Conservation (phyloP, 345 rosid genomes). For the Gossypium longicalyx region DNA sequence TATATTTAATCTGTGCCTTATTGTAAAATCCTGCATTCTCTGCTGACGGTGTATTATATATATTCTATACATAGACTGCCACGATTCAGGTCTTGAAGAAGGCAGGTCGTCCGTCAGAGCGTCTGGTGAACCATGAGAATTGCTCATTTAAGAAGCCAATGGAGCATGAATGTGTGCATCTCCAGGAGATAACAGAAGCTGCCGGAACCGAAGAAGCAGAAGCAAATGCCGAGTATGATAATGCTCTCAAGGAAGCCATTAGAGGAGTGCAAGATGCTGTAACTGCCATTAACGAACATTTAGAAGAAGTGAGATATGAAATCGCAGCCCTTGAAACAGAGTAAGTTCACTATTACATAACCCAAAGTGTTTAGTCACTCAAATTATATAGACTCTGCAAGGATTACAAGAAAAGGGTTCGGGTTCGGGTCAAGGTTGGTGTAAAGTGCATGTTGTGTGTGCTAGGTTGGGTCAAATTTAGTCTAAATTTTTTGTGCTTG, state of each 20-base stretch:
- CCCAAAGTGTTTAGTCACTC: not conserved
- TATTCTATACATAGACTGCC: conserved; percentile 47
- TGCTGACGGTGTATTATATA: not conserved
- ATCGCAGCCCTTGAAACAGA: conserved; percentile 57
- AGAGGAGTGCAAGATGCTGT: conserved; percentile 89
- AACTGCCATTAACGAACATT: conserved; percentile 69
- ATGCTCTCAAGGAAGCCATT: conserved; percentile 82
- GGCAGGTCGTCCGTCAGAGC: conserved; percentile 81
- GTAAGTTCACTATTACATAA: conserved; percentile 6
- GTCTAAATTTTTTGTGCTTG: no score
- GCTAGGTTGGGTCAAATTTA: no score
- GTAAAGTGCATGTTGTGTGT: not conserved
- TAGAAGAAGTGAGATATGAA: conserved; percentile 78
- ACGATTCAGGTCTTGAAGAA: conserved; percentile 84
- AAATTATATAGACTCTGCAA: not conserved
- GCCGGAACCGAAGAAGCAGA: conserved; percentile 90
- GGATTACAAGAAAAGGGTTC: not conserved
- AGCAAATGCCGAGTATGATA: conserved; percentile 78
- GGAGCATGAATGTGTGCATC: conserved; percentile 77
- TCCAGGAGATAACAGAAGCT: conserved; percentile 79
- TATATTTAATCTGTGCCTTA: not conserved
- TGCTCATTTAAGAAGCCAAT: conserved; percentile 64
- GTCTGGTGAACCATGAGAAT: conserved; percentile 64
- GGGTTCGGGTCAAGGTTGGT: not conserved
- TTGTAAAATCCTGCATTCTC: not conserved